A percentile compares a stretch with the other conserved stretches of the same genome.
These are phyloP conservation scores for Tricholoma saponaceum DNA, from an alignment of 768 basidiomycete genomes.

Conservation along the genomic window DNA sequence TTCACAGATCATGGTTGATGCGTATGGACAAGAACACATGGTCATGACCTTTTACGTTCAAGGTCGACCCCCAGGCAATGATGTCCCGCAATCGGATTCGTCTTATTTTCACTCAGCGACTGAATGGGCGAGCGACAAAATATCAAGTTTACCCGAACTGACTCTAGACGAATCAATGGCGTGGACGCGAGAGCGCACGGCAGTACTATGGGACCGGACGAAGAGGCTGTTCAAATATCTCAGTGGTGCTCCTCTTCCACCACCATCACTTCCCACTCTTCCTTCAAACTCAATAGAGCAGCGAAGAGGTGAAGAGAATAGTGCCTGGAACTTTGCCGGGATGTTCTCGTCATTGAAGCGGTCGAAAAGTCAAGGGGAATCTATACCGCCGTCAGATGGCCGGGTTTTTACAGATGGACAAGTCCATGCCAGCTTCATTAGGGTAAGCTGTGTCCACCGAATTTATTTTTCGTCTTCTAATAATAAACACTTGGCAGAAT, in stretches of 20 bases:
- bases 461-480: background rate
- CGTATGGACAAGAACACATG: constrained; percentile 77
- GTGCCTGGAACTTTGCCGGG: constrained; percentile 55
- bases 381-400: constrained; percentile 30
- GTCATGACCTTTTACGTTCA: constrained; percentile 80
- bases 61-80: constrained; percentile 44
- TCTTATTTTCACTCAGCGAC: constrained; percentile 41
- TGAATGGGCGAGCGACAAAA: constrained; percentile 39
- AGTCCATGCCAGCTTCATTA: constrained; percentile 74
- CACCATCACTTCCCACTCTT: constrained; percentile 26
- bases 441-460: constrained; percentile 39
- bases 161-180: constrained; percentile 51
- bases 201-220: constrained; percentile 41
- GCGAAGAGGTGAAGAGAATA: constrained; percentile 28
- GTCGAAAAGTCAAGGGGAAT: constrained; percentile 24
- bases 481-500: constrained; percentile 40
- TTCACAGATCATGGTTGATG: constrained; percentile 72
- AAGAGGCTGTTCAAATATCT: constrained; percentile 68
- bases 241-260: constrained; percentile 53
- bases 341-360: constrained; percentile 66
- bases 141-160: constrained; percentile 40
- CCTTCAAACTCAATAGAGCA: constrained; percentile 23
- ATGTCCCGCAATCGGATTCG: constrained; percentile 28
- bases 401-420: constrained; percentile 68
- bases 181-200: constrained; percentile 40